phyloP scores from a whole-genome alignment of 1,139 yeast species.

The Hansenula sp. region DNA sequence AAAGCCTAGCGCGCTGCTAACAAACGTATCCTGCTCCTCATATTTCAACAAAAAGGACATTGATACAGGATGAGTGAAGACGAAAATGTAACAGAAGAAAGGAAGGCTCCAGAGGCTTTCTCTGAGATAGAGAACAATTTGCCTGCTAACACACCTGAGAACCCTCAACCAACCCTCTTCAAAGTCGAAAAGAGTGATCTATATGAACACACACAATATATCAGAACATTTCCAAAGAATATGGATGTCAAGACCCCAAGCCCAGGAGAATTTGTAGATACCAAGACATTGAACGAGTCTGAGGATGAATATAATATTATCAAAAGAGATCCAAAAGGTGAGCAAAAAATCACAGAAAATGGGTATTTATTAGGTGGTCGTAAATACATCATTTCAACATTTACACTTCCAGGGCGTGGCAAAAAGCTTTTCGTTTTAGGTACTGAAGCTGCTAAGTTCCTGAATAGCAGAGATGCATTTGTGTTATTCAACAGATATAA shows the following conservation, averaged over 20 bases:
- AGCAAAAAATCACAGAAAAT: slow-evolving; percentile 47
- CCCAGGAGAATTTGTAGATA: slow-evolving; percentile 9
- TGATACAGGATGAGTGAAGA: too few species aligned
- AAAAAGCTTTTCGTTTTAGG: slow-evolving; percentile 59
- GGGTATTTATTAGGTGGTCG: slow-evolving; percentile 59
- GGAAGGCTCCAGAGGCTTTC: neutral
- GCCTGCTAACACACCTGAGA: slow-evolving; percentile 18
- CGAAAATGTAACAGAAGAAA: neutral
- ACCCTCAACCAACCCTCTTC: slow-evolving; percentile 22
- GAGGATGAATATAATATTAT: slow-evolving; percentile 31
- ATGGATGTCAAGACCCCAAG: slow-evolving; percentile 8
- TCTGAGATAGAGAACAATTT: slow-evolving; percentile 13
- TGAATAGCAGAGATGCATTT: slow-evolving; percentile 64
- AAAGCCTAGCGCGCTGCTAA: too few species aligned
- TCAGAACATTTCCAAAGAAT: slow-evolving; percentile 14
- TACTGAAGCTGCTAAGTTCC: slow-evolving; percentile 65
- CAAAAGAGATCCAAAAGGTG: slow-evolving; percentile 48
- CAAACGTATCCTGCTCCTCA: too few species aligned
- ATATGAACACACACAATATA: slow-evolving; percentile 11
- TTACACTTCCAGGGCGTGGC: slow-evolving; percentile 49
- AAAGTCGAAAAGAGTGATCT: slow-evolving; percentile 28
- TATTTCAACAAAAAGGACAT: too few species aligned
- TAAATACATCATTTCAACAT: slow-evolving; percentile 51
- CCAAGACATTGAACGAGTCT: slow-evolving; percentile 22
- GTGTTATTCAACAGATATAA: slow-evolving; percentile 59